These are phyloP conservation scores for Herpetospermum pedunculosum DNA, from an alignment of 306 rosid species.

Conservation along the genomic window DNA sequence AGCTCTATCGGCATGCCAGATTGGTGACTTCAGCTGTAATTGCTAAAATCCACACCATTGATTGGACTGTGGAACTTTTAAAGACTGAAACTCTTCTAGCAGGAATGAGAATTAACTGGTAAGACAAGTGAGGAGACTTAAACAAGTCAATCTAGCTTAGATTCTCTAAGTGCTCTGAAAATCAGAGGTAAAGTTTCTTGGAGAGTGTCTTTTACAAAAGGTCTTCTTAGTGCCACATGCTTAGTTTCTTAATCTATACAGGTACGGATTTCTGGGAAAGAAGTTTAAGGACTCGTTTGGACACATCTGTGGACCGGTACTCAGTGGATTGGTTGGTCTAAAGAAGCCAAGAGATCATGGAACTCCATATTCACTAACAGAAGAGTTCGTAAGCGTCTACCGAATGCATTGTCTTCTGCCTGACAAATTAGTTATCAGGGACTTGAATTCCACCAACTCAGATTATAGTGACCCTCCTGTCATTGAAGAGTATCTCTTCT, in stretches of 20 bases:
- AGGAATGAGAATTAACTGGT: constrained; percentile 73
- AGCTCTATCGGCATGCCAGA: constrained; percentile 54
- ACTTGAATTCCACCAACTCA: constrained; percentile 18
- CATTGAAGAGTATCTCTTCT: constrained; percentile 29
- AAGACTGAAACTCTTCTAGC: constrained; percentile 53
- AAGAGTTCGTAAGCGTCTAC: constrained; percentile 64
- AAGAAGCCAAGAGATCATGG: constrained; percentile 64
- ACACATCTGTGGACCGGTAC: constrained; percentile 39
- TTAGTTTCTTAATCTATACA: constrained; percentile 1
- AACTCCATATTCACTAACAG: constrained; percentile 64
- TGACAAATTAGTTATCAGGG: constrained; percentile 38
- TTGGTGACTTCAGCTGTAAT: constrained; percentile 69
- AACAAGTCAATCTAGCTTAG: constrained; percentile 9
- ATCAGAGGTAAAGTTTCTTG: neutral
- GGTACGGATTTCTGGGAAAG: constrained; percentile 78
- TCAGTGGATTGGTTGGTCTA: constrained; percentile 61
- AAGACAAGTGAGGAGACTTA: neutral
- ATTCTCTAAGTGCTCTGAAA: neutral
- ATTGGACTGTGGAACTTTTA: constrained; percentile 74
- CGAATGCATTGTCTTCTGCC: constrained; percentile 73
- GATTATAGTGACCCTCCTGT: constrained; percentile 36
- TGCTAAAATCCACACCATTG: constrained; percentile 80
- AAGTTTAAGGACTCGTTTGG: constrained; percentile 56
- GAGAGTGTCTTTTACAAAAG: neutral
- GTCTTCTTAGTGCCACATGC: neutral